Conservation (phyloP, 495 filamentous ascomycete species). For the Xylaria palmicola region DNA sequence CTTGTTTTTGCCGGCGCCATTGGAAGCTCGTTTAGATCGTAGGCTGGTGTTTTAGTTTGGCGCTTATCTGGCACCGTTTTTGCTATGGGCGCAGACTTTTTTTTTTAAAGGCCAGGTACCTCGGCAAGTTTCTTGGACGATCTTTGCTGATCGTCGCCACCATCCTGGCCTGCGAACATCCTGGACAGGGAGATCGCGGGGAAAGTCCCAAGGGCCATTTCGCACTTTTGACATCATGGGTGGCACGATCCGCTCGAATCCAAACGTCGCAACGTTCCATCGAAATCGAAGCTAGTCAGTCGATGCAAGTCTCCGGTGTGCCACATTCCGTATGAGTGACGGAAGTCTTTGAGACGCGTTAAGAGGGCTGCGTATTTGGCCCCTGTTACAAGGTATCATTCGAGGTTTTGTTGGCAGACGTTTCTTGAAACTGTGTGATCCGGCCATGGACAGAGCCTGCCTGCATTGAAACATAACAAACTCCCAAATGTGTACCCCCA, state of each 20-base stretch:
- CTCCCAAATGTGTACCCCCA: slow-evolving; percentile 1
- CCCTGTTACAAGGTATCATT: too few relatives aligned
- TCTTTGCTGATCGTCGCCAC: neutral
- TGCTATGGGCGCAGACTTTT: too few relatives aligned
- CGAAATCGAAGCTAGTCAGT: neutral
- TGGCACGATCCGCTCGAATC: neutral
- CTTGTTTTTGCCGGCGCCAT: neutral
- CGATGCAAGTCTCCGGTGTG: too few relatives aligned
- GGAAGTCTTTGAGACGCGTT: neutral
- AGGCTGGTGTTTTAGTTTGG: neutral
- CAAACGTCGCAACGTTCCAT: slow-evolving; percentile 3
- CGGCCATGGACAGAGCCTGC: neutral
- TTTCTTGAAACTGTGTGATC: neutral
- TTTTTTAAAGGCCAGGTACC: slow-evolving; percentile 3
- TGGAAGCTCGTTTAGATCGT: neutral
- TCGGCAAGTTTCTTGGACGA: neutral
- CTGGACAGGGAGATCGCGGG: neutral
- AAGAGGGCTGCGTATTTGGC: neutral
- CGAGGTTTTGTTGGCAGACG: neutral
- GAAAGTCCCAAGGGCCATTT: neutral
- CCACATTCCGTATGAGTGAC: neutral
- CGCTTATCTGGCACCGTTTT: too few relatives aligned
- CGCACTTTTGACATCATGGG: neutral
- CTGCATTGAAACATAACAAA: slow-evolving; percentile 1
- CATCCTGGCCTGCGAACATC: neutral